phyloP scores from a whole-genome alignment of 345 rosid species.

The Eucalyptus decipiens region DNA sequence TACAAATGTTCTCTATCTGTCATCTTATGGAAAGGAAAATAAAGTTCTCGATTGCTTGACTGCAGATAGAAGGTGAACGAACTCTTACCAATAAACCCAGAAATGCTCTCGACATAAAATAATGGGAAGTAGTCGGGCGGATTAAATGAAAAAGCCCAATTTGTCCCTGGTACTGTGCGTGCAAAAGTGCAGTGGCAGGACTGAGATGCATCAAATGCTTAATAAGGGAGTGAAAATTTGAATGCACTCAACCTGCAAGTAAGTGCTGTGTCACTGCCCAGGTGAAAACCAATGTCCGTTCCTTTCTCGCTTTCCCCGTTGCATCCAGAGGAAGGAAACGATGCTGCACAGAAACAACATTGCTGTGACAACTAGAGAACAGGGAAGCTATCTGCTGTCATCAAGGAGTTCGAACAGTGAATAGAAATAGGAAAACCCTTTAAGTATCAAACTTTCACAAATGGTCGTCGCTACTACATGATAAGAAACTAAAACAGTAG shows the following conservation, averaged over 20 bases:
- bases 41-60: neutral
- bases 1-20: neutral
- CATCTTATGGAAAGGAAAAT: neutral
- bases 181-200: neutral
- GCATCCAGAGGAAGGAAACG: neutral
- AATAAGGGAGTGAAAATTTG: neutral
- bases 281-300: neutral
- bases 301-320: neutral
- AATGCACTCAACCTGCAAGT: neutral
- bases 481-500: neutral
- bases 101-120: neutral
- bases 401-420: neutral
- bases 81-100: neutral
- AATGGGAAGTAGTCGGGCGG: neutral
- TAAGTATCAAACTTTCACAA: neutral
- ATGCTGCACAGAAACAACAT: neutral
- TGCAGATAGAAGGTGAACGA: neutral
- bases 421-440: neutral
- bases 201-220: neutral
- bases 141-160: neutral
- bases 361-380: neutral
- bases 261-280: neutral
- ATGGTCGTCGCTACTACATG: neutral
- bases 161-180: neutral
- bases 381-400: neutral